Conservation (phyloP, 306 rosid species). For the Sphenostylis stenocarpa region DNA sequence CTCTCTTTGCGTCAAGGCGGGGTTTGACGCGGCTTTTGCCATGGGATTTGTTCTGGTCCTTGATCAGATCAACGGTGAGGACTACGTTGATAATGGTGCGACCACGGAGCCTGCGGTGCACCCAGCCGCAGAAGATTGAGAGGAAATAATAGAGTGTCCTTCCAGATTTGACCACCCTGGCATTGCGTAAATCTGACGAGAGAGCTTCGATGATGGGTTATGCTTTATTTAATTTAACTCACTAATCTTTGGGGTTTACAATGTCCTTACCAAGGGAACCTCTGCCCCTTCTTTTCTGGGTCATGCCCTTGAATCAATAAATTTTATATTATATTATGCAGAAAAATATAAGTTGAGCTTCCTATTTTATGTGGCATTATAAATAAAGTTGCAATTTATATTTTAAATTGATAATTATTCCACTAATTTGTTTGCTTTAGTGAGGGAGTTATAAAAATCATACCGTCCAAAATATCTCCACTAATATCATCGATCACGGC, state of each 20-base stretch:
- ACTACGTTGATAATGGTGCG: constrained; percentile 10
- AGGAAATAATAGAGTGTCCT: not conserved
- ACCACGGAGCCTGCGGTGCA: constrained; percentile 39
- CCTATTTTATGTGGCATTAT: not conserved
- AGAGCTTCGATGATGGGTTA: not conserved
- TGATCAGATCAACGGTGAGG: constrained; percentile 72
- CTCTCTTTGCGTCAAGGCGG: constrained; percentile 66
- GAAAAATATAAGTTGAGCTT: not conserved
- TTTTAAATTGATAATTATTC: no score
- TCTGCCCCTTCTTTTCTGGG: constrained; percentile 14
- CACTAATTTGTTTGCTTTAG: no score
- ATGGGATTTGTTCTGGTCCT: constrained; percentile 86
- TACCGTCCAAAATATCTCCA: no score
- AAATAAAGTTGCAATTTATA: no score
- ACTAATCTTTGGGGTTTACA: not conserved
- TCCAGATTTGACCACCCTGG: not conserved
- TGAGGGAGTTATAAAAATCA: no score
- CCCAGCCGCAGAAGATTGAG: constrained; percentile 49
- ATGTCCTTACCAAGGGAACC: constrained; percentile 21
- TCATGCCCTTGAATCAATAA: constrained; percentile 7
- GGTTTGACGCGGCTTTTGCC: constrained; percentile 80
- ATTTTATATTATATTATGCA: constrained; percentile 9
- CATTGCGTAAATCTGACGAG: not conserved
- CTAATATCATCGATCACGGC: no score
- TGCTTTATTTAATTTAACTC: constrained; percentile 13